Base-by-base conservation (phyloP, 192 early-diverging fungal genomes). In the Linderina pennispora region DNA sequence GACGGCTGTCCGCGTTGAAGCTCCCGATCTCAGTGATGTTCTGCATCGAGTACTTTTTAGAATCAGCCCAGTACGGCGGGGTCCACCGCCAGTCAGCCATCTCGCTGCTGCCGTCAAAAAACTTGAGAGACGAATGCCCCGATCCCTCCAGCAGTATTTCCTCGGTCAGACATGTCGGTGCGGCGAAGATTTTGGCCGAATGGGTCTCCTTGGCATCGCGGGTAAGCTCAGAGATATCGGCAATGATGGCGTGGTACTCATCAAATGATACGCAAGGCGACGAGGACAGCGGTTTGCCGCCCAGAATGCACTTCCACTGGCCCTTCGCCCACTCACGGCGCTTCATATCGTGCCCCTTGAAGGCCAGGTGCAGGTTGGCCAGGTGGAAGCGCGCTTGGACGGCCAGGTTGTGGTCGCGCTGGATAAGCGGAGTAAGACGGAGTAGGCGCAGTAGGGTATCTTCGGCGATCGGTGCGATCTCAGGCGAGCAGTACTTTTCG, bases 31-130 rank as follows among this genome's bases (percentile, higher is more conserved):
- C 49, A 4, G 84, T 49, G 45, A 75, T 69, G 36, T 81, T 75
- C 47, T 83, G 77, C 54, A 87, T 52, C 58, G 77, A 78, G 63
- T 87, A 84, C 44, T 78, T 81, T 47, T 74, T 74, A 36, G 79
- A 81, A 31, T 77, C 78, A 18, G 76, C 63, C 35, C 74, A 62
- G 20, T 71, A 43, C 0, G 53, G 55, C 4, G 76, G 74, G 33
- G 58, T 32, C 4, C 65, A 58, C 18, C 52, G 39, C 62, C 74
- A 58, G 9, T 57, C 68, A 4, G 58, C 43, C 20, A 75, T 60
- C 25, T 51, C 42, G 40, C 46, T 46, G 8, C 50, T 51, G 25
- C 45, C 43, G 36, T 61, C 51, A 19, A 55, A 65, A 37, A 74
- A 74, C 16, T 26, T 18, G 18, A 65, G 50, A 47, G 57, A 62